A percentile compares a stretch with the other conserved stretches of the same genome.
Conservation (phyloP, 2,329 filamentous ascomycete species). For the Hymenoscyphus fraxineus region DNA sequence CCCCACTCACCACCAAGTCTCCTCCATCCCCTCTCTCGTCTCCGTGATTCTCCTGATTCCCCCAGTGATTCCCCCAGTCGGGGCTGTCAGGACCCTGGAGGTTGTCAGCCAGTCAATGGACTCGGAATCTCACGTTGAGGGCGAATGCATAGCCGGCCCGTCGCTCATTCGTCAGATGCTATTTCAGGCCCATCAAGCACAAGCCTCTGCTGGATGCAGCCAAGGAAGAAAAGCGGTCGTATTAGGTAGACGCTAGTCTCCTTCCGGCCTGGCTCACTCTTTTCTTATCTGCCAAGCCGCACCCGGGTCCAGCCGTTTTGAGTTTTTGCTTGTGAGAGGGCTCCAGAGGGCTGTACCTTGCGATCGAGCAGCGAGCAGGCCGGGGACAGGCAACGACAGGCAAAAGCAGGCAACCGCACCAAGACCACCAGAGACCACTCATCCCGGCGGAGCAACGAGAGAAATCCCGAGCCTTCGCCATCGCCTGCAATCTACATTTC, state of each 20-base stretch:
- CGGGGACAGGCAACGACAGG: too few species aligned
- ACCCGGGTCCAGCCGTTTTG: not conserved
- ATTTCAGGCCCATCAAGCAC: not conserved
- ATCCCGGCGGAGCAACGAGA: not conserved
- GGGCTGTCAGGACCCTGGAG: too few species aligned
- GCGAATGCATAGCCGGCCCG: not conserved
- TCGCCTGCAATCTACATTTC: too few species aligned
- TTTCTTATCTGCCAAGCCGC: conserved; percentile 3
- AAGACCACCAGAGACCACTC: not conserved
- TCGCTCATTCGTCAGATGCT: not conserved
- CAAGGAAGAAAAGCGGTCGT: not conserved
- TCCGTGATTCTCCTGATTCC: too few species aligned
- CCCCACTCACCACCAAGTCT: not conserved
- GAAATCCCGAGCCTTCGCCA: not conserved
- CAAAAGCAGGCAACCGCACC: not conserved
- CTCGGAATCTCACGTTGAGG: not conserved
- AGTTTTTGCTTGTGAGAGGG: not conserved
- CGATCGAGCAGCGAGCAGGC: too few species aligned
- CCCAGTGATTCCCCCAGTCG: too few species aligned
- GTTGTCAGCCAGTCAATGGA: not conserved
- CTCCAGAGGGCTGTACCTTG: not conserved
- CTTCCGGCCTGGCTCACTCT: not conserved
- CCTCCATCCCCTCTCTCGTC: not conserved
- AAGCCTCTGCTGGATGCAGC: not conserved
- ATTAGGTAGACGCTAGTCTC: not conserved